These are phyloP conservation scores for Colletotrichum trifolii DNA, from an alignment of 2,329 filamentous ascomycete genomes.

Conservation along the genomic window DNA sequence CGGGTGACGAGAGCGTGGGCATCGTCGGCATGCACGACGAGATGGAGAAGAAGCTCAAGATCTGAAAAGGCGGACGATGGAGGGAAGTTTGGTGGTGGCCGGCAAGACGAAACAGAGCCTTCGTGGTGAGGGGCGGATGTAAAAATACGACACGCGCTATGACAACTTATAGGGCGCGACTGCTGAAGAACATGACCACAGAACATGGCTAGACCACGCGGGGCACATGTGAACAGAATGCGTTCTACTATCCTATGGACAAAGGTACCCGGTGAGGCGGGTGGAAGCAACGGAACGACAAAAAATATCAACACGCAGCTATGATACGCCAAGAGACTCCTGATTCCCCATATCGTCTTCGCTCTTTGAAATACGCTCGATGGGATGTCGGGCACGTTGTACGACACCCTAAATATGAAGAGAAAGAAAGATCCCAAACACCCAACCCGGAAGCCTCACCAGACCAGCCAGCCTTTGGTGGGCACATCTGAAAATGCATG, in stretches of 20 bases:
- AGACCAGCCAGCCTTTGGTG: slow-evolving; percentile 29
- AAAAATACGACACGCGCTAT: slow-evolving; percentile 25
- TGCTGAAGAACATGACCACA: slow-evolving; percentile 5
- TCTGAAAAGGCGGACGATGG: slow-evolving; percentile 55
- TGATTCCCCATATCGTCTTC: slow-evolving; percentile 39
- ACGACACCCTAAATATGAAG: slow-evolving; percentile 37
- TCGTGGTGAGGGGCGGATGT: slow-evolving; percentile 17
- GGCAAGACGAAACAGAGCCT: slow-evolving; percentile 2
- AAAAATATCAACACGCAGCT: slow-evolving; percentile 40
- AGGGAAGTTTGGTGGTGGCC: slow-evolving; percentile 10
- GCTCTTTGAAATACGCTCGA: slow-evolving; percentile 37
- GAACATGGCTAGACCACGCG: slow-evolving; percentile 13
- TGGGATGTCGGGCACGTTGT: slow-evolving; percentile 23
- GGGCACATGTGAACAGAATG: slow-evolving; percentile 22
- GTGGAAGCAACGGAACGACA: slow-evolving; percentile 25
- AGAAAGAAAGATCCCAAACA: slow-evolving; percentile 30
- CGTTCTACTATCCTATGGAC: slow-evolving; percentile 38
- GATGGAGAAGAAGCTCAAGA: slow-evolving; percentile 92
- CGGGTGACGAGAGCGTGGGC: slow-evolving; percentile 78
- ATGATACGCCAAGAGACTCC: slow-evolving; percentile 43
- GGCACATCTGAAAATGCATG: slow-evolving; percentile 33
- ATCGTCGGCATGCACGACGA: slow-evolving; percentile 85
- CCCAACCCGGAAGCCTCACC: slow-evolving; percentile 25
- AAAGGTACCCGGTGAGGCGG: slow-evolving; percentile 34
- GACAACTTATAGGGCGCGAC: slow-evolving; percentile 22